Percentiles rank a stretch among this genome's conserved stretches.
Conservation (phyloP, 1,284 basidiomycete species). For the Schizophyllum amplum region DNA sequence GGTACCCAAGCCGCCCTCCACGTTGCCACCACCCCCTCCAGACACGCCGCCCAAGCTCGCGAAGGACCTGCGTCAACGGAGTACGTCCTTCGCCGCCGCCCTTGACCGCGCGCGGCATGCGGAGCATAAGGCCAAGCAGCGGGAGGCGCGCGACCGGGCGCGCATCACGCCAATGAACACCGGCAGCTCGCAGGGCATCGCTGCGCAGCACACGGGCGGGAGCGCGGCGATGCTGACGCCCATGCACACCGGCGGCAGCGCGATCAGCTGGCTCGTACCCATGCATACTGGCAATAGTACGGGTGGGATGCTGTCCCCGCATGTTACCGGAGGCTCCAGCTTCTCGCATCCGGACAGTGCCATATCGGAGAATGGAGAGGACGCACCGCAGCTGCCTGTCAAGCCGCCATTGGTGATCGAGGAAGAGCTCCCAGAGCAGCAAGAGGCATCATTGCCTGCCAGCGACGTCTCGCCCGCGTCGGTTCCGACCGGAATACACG, state of each 20-base stretch:
- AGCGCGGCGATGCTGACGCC: neutral
- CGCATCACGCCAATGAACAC: neutral
- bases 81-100: neutral
- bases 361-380: neutral
- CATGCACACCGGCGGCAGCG: neutral
- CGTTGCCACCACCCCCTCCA: neutral
- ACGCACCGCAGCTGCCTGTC: neutral
- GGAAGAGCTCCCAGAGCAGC: too few species aligned
- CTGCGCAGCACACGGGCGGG: neutral
- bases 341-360: neutral
- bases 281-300: neutral
- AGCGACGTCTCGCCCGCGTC: too few species aligned
- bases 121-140: neutral
- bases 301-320: neutral
- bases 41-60: neutral
- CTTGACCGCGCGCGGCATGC: neutral
- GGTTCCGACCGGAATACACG: too few species aligned
- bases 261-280: neutral
- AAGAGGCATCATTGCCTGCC: too few species aligned
- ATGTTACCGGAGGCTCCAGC: neutral
- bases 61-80: neutral
- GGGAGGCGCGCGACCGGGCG: neutral
- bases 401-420: neutral
- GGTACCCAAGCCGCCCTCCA: neutral
- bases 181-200: neutral